Base-by-base conservation (phyloP, 768 basidiomycete species). In the Lanmaoa rubissima region DNA sequence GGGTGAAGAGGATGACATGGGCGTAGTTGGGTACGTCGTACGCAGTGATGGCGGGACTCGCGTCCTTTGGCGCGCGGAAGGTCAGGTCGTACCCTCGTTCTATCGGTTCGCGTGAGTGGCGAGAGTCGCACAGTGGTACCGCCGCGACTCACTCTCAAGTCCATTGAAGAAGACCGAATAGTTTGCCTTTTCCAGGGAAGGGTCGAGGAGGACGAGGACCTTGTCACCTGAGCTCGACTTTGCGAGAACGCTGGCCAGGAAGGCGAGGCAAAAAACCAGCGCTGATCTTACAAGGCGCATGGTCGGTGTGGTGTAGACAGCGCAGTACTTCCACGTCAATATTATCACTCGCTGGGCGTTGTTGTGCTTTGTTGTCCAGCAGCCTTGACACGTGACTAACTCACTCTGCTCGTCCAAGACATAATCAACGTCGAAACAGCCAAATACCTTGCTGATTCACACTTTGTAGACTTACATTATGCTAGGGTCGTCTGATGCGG, bases 1-100 rank as follows among this genome's bases (percentile, higher is more conserved):
- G 88, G 1, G 94, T 82, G 58, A 97, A 87, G 60, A 98, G 70
- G 60, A 98, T 83, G 73, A 97, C 83, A 69, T 98, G 94, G 46
- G 86, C 82, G 73, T 92, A 97, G 46, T 81, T 76, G 39, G 88
- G 82, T 21, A 87, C 80, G 63, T 85, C 91, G 69, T 87, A 85
- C 65, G 87, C 78, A 24, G 87, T 75, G 40, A 94, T 73, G 24
- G 79, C 72, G 11, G 92, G 89, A 46, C 74, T 74, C 44, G 83
- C 81, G 50, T 88, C 90, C 71, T 86, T 92, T 16, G 94, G 91
- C 21, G 81, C 78, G 51, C 94, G 87, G 78, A 95, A 94, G 1
- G 90, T 94, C 45, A 98, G 75, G 49, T 90, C 78, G 73, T 90
- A 97, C 10, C 96, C 96, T 58, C 85, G 78, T 47, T 83, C 92